Conservation (phyloP, 805 yeast genomes). For the Ogataea saltuana region DNA sequence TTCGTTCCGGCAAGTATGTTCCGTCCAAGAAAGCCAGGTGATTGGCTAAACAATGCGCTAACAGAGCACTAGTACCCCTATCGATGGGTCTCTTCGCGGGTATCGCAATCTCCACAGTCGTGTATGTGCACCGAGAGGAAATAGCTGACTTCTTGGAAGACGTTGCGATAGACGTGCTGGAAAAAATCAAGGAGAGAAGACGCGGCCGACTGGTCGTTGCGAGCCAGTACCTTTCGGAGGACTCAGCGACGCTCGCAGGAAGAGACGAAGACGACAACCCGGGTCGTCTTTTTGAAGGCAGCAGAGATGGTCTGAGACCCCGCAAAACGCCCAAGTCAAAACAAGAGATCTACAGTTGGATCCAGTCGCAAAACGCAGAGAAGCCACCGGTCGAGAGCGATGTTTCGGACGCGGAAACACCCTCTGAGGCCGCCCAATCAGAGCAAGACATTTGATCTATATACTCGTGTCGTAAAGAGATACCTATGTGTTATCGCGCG, state of each 20-base stretch:
- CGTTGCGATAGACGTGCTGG: slow-evolving; percentile 20
- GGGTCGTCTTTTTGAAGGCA: not conserved
- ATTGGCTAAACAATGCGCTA: slow-evolving; percentile 1
- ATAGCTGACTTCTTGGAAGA: slow-evolving; percentile 30
- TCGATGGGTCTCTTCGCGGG: slow-evolving; percentile 29
- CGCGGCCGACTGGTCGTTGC: slow-evolving; percentile 10
- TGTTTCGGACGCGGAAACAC: slow-evolving; percentile 1
- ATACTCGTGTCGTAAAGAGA: too few species aligned
- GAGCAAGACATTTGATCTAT: too few species aligned
- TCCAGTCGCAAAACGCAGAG: slow-evolving; percentile 8
- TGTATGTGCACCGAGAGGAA: slow-evolving; percentile 28
- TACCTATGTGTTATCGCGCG: too few species aligned
- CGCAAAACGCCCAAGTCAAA: slow-evolving; percentile 4
- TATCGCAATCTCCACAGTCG: slow-evolving; percentile 27
- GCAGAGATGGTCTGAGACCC: not conserved
- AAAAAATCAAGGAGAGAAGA: slow-evolving; percentile 14
- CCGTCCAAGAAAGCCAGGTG: not conserved
- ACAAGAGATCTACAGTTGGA: slow-evolving; percentile 9
- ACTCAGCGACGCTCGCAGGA: slow-evolving; percentile 2
- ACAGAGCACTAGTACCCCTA: slow-evolving; percentile 22
- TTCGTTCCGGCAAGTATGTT: slow-evolving; percentile 8
- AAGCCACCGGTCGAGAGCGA: too few species aligned
- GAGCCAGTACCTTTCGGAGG: not conserved
- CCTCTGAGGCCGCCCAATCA: slow-evolving; percentile 1
- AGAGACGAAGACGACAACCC: not conserved